Evolutionary conservation across 2,329 filamentous ascomycete genomes (phyloP), one percentile per base, ranked within the genome.

Genomic region (Calonectria montana): DNA sequence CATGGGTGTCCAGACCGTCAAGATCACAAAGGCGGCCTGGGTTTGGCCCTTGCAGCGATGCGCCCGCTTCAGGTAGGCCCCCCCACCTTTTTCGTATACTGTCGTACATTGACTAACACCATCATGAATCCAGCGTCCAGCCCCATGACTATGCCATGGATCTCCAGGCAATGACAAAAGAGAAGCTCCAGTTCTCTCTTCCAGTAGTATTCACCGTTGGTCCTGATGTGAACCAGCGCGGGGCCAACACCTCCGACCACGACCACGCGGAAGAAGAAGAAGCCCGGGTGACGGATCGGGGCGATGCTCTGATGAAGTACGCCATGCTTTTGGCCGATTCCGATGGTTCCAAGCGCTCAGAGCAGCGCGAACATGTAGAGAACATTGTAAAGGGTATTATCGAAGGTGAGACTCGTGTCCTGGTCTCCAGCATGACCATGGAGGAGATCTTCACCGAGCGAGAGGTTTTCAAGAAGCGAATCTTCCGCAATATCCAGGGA

Each of bases 381-480:
- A 94, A 94, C 76, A 97, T 97, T 73, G 93, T 97, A 83, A 96
- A 95, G 83, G 94, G 94, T 72, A 95, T 97, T 82, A 97, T 97
- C 77, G 94, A 97, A 82, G 95, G 95, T 73, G 95, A 97, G 83
- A 96, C 94, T 1, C 90, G 95, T 70, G 93, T 94, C 7, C 91
- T 97, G 65, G 94, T 97, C 48, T 94, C 92, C 0, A 92, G 91
- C 77, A 96, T 97, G 94, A 96, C 94, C n/a, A 96, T 97, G 93
- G 94, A 96, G 81, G 94, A 97, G 83, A 94, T 97, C 71, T 96
- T 96, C 83, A 93, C 91, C 72, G 92, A 94, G 83, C 88, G 94
- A 39, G 92, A 94, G 76, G 86, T 93, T 50, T 95, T 95, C 87
- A 94, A 96, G 86, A 89, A 88, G 76, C 91, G 93, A 75, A 93